Evolutionary conservation across 805 yeast species (phyloP).

Genomic region (Helenozyma baotianmanensis): DNA sequence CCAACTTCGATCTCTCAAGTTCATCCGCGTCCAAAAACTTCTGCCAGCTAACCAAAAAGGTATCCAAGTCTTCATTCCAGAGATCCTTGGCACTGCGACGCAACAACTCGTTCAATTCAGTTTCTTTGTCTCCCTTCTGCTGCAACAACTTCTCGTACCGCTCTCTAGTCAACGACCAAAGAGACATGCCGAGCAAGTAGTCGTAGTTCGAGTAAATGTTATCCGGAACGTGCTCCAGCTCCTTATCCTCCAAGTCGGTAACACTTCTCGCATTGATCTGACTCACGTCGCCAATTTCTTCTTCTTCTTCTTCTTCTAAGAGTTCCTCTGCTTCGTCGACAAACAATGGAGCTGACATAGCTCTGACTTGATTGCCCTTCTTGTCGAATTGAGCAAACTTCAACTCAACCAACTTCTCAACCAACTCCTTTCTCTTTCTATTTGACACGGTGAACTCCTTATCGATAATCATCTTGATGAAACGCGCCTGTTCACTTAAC

Average conservation of each 20-base stretch:
- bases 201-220: conserved; percentile 69
- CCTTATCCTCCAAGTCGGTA: conserved; percentile 28
- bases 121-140: conserved; percentile 69
- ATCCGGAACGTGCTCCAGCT: conserved; percentile 40
- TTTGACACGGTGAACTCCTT: conserved; percentile 66
- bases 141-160: conserved; percentile 74
- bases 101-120: conserved; percentile 62
- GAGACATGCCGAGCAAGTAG: conserved; percentile 84
- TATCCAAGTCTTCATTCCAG: conserved; percentile 82
- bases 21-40: conserved; percentile 64
- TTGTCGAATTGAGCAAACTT: conserved; percentile 77
- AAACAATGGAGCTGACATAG: conserved; percentile 23
- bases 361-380: conserved; percentile 58
- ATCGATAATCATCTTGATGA: conserved; percentile 85
- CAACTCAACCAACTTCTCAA: conserved; percentile 55
- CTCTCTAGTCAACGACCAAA: conserved; percentile 90
- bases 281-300: conserved; percentile 27
- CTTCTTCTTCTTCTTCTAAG: conserved; percentile 39
- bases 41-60: conserved; percentile 62
- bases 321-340: conserved; percentile 26
- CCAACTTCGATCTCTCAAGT: conserved; percentile 48
- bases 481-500: conserved; percentile 79
- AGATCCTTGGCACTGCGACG: conserved; percentile 75
- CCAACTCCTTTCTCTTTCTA: conserved; percentile 60
- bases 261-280: conserved; percentile 18